phyloP scores from a whole-genome alignment of 1,139 yeast species.

The Nadsonia commutata region DNA sequence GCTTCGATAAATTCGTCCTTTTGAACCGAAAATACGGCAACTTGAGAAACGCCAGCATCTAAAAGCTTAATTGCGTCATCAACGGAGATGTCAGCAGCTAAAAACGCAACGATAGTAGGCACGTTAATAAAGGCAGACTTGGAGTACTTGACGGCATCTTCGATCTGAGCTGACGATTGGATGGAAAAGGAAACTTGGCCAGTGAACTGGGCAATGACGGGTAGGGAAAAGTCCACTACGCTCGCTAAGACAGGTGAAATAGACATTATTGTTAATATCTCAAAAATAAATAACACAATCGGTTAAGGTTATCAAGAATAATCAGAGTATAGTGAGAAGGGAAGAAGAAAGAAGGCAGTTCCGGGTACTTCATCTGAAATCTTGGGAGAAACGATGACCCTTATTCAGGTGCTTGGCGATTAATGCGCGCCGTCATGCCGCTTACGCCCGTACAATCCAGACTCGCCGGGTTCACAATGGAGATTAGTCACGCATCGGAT shows the following conservation, averaged over 20 bases:
- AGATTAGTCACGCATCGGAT: too few species aligned
- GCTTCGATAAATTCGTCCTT: constrained; percentile 27
- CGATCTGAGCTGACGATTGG: background rate
- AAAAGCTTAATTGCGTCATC: constrained; percentile 41
- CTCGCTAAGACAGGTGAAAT: background rate
- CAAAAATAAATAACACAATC: too few species aligned
- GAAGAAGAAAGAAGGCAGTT: too few species aligned
- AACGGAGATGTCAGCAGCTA: constrained; percentile 14
- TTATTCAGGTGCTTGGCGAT: too few species aligned
- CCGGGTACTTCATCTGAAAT: too few species aligned
- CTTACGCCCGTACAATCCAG: too few species aligned
- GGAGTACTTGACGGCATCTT: background rate
- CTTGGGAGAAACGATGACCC: too few species aligned
- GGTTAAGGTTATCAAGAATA: too few species aligned
- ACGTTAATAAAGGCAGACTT: background rate
- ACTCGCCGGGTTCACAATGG: too few species aligned
- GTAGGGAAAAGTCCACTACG: background rate
- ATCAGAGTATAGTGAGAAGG: too few species aligned
- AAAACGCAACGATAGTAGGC: constrained; percentile 2
- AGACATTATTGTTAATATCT: too few species aligned
- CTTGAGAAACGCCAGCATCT: constrained; percentile 48
- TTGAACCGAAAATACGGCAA: constrained; percentile 30
- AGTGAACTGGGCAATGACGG: background rate
- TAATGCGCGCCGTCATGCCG: too few species aligned
- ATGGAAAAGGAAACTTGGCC: background rate